Percentiles rank a stretch among this genome's conserved stretches.
These are phyloP conservation scores for Ophiostoma montium DNA, from an alignment of 2,329 filamentous ascomycete genomes.

Conservation along the genomic window DNA sequence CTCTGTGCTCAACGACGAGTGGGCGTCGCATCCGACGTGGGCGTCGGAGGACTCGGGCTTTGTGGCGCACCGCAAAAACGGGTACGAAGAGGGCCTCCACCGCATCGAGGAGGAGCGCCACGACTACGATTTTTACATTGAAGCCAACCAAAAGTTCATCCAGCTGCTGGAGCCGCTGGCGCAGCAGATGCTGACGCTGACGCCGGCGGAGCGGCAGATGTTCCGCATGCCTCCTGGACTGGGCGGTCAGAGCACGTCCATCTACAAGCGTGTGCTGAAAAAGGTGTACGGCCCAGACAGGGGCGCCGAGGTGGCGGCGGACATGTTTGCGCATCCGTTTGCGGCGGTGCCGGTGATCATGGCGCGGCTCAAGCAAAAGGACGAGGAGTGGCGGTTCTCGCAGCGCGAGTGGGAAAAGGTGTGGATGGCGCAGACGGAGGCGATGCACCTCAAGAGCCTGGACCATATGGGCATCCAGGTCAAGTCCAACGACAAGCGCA, in stretches of 20 bases:
- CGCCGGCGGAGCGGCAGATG: conserved; percentile 51
- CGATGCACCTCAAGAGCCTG: conserved; percentile 88
- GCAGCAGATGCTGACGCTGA: conserved; percentile 75
- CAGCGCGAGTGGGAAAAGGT: conserved; percentile 97
- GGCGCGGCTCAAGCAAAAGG: conserved; percentile 82
- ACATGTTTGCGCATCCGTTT: conserved; percentile 73
- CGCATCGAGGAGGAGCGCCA: conserved; percentile 96
- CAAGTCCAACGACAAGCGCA: conserved; percentile 80
- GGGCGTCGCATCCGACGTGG: conserved; percentile 98
- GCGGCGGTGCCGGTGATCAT: conserved; percentile 81
- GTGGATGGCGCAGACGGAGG: conserved; percentile 90
- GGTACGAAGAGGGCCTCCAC: conserved; percentile 85
- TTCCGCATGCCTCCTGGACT: conserved; percentile 75
- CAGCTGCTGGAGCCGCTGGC: conserved; percentile 91
- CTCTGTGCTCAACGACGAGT: conserved; percentile 88
- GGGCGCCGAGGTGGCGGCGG: conserved; percentile 71
- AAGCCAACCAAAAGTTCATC: conserved; percentile 86
- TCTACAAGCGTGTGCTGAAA: conserved; percentile 93
- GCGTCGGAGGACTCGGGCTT: conserved; percentile 96
- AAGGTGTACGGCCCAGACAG: conserved; percentile 85
- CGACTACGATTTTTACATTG: conserved; percentile 97
- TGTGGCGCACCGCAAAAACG: conserved; percentile 93
- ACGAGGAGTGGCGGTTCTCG: conserved; percentile 94
- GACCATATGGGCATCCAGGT: conserved; percentile 92
- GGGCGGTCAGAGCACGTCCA: conserved; percentile 86